Evolutionary conservation across 164 flowering plant genomes (phyloP).

Genomic region (Litsea cubeba): DNA sequence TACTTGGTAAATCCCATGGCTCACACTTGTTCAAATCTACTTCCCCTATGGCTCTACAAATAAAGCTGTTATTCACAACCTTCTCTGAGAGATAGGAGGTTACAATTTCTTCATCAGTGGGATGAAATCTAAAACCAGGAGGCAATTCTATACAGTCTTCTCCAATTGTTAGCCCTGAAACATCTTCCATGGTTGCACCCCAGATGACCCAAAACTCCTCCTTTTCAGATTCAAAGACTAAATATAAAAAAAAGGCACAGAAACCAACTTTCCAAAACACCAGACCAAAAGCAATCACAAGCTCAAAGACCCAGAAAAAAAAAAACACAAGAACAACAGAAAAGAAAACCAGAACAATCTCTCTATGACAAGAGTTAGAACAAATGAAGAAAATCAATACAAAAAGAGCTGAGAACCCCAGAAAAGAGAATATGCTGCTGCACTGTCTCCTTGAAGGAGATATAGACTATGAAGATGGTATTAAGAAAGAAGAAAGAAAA

Average conservation of each 20-base stretch:
- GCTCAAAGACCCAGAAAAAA: not conserved
- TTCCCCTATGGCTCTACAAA: constrained; percentile 40
- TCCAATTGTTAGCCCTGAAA: constrained; percentile 14
- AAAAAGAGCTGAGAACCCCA: not conserved
- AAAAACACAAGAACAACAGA: not conserved
- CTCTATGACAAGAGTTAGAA: not conserved
- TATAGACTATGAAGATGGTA: constrained; percentile 2
- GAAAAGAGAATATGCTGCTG: constrained; percentile 6
- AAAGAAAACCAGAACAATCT: not conserved
- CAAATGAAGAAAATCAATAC: not conserved
- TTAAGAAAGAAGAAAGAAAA: constrained; percentile 19
- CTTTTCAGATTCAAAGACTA: not conserved
- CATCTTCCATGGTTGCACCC: constrained; percentile 22
- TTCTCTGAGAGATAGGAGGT: constrained; percentile 40
- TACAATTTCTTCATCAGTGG: constrained; percentile 58
- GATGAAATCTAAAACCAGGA: constrained; percentile 65
- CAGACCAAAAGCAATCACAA: not conserved
- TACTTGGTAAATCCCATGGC: constrained; percentile 64
- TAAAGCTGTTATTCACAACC: constrained; percentile 33
- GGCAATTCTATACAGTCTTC: constrained; percentile 38
- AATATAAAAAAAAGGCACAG: not conserved
- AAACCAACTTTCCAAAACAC: not conserved
- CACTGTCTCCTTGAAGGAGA: not conserved
- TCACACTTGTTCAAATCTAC: constrained; percentile 58
- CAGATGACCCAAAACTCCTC: not conserved